Evolutionary conservation across 2,329 filamentous ascomycete genomes (phyloP), one percentile per base, ranked within the genome.

Genomic region (Corinectria fuckeliana): DNA sequence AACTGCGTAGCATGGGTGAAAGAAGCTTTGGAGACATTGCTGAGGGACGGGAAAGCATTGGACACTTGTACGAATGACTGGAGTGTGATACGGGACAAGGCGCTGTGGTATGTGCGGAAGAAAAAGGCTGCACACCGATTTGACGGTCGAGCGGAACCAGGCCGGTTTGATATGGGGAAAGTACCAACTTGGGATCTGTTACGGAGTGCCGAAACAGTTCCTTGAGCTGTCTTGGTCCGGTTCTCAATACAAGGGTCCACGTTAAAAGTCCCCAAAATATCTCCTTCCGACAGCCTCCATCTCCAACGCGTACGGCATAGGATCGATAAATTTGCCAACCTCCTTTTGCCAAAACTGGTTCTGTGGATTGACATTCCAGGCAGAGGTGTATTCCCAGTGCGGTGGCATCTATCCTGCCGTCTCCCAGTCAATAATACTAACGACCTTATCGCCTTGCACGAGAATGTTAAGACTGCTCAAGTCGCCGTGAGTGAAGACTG

Each of bases 401-500:
- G 61, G 38, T 0, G 73, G 73, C 36, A 72, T 71, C 72, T 70
- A 77, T 3, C 72, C 74, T 4, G 71, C 61, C 1, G 66, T 64
- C 52, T 77, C 71, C 75, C 75, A 77, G 61, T 76, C 72, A 4
- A 76, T 56, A 13, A 85, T 80, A 1, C 79, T 81, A 34, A 77
- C 74, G 21, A 86, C 68, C 1, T 75, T 63, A 57, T 80, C 76
- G 4, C 71, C 76, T 2, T 63, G 62, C 20, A 75, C 71, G 10
- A 83, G 58, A 26, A 84, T 77, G 58, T 83, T 83, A 6, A 72
- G 62, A 14, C 72, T 74, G 58, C 74, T 78, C 3, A 84, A 68
- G 61, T 83, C 79, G 10, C 73, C 75, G 62, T 83, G 80, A 3
- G 80, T 81, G 58, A 84, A 79, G 2, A 76, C 72, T 48, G 38